Evolutionary conservation across 768 basidiomycete species (phyloP).

Genomic region (Calvatia gigantea): DNA sequence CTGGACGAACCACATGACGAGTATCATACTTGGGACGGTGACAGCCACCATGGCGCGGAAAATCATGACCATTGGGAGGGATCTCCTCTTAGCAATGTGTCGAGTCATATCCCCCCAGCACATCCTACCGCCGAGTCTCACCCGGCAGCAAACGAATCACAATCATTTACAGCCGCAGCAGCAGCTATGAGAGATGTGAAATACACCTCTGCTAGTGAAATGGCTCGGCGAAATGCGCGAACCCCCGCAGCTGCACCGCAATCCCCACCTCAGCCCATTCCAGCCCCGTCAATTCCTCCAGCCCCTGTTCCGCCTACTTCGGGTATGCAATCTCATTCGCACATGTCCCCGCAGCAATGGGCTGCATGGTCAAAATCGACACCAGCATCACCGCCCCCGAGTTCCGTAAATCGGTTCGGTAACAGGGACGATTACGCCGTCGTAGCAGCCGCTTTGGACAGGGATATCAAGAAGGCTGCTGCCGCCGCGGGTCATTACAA

Average conservation of each 20-base stretch:
- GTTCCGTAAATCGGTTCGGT: not conserved
- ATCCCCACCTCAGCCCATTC: constrained; percentile 12
- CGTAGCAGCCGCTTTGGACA: constrained; percentile 3
- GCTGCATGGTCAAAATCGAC: constrained; percentile 13
- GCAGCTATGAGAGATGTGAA: constrained; percentile 19
- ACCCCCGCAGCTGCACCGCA: constrained; percentile 17
- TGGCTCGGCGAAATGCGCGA: constrained; percentile 15
- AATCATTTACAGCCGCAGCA: constrained; percentile 22
- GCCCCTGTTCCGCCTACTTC: not conserved
- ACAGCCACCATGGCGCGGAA: constrained; percentile 14
- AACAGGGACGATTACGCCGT: constrained; percentile 9
- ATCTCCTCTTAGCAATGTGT: constrained; percentile 16
- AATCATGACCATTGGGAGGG: constrained; percentile 18
- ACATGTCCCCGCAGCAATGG: constrained; percentile 16
- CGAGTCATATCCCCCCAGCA: not conserved
- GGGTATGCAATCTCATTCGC: not conserved
- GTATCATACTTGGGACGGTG: constrained; percentile 17
- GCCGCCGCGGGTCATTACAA: constrained; percentile 2
- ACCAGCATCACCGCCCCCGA: not conserved
- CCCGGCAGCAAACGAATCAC: not conserved
- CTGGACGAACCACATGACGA: constrained; percentile 17
- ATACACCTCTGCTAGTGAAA: constrained; percentile 23
- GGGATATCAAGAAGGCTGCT: constrained; percentile 1
- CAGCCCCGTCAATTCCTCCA: constrained; percentile 11
- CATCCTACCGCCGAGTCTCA: not conserved